These are phyloP conservation scores for Tricholoma sp. DNA, from an alignment of 768 basidiomycete genomes.

Conservation along the genomic window DNA sequence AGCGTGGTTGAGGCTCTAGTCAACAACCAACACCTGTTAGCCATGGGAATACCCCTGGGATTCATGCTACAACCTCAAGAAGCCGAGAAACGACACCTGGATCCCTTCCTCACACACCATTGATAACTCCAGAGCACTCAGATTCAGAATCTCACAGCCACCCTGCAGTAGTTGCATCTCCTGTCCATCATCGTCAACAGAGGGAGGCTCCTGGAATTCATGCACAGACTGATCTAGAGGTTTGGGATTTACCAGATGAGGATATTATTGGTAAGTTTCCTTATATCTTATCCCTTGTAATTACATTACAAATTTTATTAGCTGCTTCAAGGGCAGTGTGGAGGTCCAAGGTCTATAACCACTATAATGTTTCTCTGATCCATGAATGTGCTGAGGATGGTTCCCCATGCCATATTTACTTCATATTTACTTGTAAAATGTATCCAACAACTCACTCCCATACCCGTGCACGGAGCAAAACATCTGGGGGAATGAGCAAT, in stretches of 20 bases:
- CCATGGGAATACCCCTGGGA: background rate
- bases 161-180: background rate
- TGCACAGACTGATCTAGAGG: no score
- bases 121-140: background rate
- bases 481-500: conserved; percentile 21
- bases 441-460: conserved; percentile 6
- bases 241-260: no score
- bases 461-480: conserved; percentile 9
- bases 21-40: background rate
- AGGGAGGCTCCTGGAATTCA: no score
- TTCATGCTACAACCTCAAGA: background rate
- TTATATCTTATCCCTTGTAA: background rate
- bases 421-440: conserved; percentile 7
- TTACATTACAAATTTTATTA: background rate
- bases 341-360: conserved; percentile 13
- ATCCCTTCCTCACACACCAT: background rate
- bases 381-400: conserved; percentile 2
- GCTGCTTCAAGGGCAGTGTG: background rate
- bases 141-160: background rate
- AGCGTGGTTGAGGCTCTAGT: background rate
- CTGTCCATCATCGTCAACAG: background rate
- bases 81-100: background rate
- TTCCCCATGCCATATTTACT: conserved; percentile 5
- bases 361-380: conserved; percentile 16
- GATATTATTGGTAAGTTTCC: background rate